A percentile compares a stretch with the other conserved stretches of the same genome.
These are phyloP conservation scores for Coix lacrymajobi DNA, from an alignment of 176 grass and related monocot genomes.

Conservation along the genomic window DNA sequence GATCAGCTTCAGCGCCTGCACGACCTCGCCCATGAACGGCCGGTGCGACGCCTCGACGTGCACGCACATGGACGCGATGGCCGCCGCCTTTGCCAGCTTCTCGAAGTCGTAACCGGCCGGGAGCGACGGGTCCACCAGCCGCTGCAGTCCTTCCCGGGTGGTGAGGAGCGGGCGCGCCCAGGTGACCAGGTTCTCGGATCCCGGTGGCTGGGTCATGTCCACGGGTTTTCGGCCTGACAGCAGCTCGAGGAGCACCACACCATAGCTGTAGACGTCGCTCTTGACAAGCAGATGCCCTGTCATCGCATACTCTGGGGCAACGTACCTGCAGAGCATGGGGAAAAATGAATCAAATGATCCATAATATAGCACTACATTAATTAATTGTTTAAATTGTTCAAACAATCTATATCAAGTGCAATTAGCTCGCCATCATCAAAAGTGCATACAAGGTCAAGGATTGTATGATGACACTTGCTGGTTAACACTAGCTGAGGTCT, in stretches of 20 bases:
- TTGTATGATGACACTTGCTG: background rate
- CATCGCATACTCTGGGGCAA: slow-evolving; percentile 98
- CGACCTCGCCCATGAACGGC: slow-evolving; percentile 99
- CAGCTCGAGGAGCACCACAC: slow-evolving; percentile 89
- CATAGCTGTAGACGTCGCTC: slow-evolving; percentile 98
- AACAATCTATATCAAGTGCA: background rate
- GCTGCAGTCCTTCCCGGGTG: slow-evolving; percentile 65
- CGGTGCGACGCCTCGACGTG: slow-evolving; percentile 73
- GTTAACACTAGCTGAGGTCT: background rate
- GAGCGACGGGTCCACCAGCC: slow-evolving; percentile 68
- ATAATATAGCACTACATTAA: background rate
- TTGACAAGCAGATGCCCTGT: slow-evolving; percentile 92
- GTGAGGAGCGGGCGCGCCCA: slow-evolving; percentile 88
- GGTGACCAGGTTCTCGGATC: slow-evolving; percentile 81
- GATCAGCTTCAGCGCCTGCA: slow-evolving; percentile 94
- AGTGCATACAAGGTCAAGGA: background rate
- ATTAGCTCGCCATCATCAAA: background rate
- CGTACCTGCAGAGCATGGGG: slow-evolving; percentile 54
- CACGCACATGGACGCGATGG: slow-evolving; percentile 92
- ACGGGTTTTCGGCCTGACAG: slow-evolving; percentile 86
- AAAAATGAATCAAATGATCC: background rate
- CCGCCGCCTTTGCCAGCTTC: slow-evolving; percentile 81
- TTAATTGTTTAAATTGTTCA: background rate
- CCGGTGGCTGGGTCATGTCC: slow-evolving; percentile 65
- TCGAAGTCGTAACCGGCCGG: slow-evolving; percentile 51